A percentile compares a stretch with the other conserved stretches of the same genome.
Evolutionary conservation across 2,329 filamentous ascomycete species (phyloP).

Genomic region (Xylariaceae sp.): DNA sequence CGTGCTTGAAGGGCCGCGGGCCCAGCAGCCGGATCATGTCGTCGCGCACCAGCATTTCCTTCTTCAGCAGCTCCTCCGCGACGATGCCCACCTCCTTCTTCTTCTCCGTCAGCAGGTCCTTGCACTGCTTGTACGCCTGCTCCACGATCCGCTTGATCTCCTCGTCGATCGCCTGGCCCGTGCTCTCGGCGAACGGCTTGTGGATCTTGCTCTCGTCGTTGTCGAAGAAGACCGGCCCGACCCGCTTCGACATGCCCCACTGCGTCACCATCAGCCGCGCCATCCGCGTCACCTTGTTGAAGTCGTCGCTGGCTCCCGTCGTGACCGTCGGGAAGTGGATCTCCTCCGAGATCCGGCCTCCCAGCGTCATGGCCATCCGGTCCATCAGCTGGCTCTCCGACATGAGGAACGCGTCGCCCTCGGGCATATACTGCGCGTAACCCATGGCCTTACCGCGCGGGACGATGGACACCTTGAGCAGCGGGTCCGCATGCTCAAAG

Average conservation of each 20-base stretch:
- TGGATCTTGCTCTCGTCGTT: slow-evolving; percentile 73
- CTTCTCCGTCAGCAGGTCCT: slow-evolving; percentile 73
- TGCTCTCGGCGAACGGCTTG: slow-evolving; percentile 94
- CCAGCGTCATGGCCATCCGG: slow-evolving; percentile 98
- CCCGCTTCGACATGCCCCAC: slow-evolving; percentile 95
- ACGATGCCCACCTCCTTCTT: slow-evolving; percentile 83
- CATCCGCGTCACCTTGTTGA: slow-evolving; percentile 96
- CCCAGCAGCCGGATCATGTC: slow-evolving; percentile 88
- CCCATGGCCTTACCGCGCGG: slow-evolving; percentile 89
- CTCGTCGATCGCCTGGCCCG: slow-evolving; percentile 81
- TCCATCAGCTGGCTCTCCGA: slow-evolving; percentile 95
- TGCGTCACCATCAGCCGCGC: slow-evolving; percentile 98
- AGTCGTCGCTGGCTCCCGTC: slow-evolving; percentile 90
- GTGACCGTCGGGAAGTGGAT: slow-evolving; percentile 96
- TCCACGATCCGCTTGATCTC: slow-evolving; percentile 91
- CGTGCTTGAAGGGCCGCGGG: slow-evolving; percentile 74
- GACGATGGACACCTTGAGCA: slow-evolving; percentile 98
- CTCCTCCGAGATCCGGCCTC: slow-evolving; percentile 90
- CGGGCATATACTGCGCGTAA: slow-evolving; percentile 95
- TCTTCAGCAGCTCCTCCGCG: slow-evolving; percentile 84
- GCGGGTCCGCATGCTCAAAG: slow-evolving; percentile 90
- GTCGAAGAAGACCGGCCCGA: slow-evolving; percentile 88
- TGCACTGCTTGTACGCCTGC: slow-evolving; percentile 86
- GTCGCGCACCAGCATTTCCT: slow-evolving; percentile 86
- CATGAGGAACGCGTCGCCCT: slow-evolving; percentile 91